phyloP scores from a whole-genome alignment of 192 early-diverging fungal species.

The Helicostylum pulchrum region DNA sequence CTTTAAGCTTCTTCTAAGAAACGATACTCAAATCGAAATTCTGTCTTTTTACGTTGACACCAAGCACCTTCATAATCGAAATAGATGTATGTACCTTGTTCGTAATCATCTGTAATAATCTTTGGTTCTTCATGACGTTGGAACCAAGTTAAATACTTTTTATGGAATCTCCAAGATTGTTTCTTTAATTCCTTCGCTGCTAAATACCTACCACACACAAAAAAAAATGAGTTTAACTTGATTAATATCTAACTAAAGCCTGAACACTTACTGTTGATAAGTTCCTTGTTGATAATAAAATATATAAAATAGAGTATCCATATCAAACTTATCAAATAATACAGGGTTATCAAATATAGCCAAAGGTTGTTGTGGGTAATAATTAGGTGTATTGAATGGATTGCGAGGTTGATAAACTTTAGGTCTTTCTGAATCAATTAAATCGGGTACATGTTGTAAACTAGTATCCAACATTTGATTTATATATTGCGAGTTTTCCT shows the following conservation, averaged over 20 bases:
- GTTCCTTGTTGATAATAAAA: conserved; percentile 98
- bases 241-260: neutral
- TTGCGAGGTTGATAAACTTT: conserved; percentile 75
- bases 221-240: neutral
- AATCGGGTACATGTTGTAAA: conserved; percentile 77
- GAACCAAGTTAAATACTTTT: conserved; percentile 98
- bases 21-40: conserved; percentile 60
- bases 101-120: conserved; percentile 93
- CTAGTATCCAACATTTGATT: conserved; percentile 84
- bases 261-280: conserved; percentile 72
- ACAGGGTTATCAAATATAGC: conserved; percentile 80
- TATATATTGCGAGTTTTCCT: conserved; percentile 46
- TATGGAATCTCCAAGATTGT: conserved; percentile 98
- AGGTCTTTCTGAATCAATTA: conserved; percentile 79
- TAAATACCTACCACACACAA: conserved; percentile 48
- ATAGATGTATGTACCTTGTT: conserved; percentile 97
- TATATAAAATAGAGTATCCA: conserved; percentile 95
- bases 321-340: conserved; percentile 88
- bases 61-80: conserved; percentile 99
- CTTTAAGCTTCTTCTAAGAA: conserved; percentile 26
- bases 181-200: conserved; percentile 94
- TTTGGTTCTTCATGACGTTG: conserved; percentile 96
- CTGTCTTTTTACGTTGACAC: conserved; percentile 93
- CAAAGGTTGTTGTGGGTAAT: conserved; percentile 87
- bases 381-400: conserved; percentile 79